Conservation (phyloP, 1,284 basidiomycete species). For the Erythrobasidium hasegawianum region DNA sequence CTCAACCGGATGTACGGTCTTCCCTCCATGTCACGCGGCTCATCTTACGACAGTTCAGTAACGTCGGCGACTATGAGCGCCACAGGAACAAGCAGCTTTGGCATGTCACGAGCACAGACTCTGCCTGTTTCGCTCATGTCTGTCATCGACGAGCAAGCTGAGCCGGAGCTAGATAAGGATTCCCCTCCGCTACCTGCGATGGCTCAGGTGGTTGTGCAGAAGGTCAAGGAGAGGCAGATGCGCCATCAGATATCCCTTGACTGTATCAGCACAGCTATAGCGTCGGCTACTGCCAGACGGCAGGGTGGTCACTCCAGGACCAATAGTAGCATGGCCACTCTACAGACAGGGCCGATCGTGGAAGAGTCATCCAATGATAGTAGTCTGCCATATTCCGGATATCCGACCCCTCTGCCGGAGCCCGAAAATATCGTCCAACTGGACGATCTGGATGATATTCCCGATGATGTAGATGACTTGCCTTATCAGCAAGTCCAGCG, state of each 20-base stretch:
- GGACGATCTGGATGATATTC: constrained; percentile 44
- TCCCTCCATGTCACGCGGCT: constrained; percentile 8
- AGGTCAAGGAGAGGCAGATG: constrained; percentile 37
- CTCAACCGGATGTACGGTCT: constrained; percentile 33
- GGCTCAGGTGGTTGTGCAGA: constrained; percentile 32
- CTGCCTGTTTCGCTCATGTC: constrained; percentile 4
- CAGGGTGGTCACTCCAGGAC: constrained; percentile 22
- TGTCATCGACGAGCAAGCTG: constrained; percentile 4
- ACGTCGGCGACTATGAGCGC: background rate
- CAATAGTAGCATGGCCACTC: constrained; percentile 21
- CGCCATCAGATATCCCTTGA: constrained; percentile 44
- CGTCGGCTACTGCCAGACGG: constrained; percentile 43
- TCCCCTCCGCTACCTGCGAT: background rate
- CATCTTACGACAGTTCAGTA: background rate
- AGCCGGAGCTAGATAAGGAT: background rate
- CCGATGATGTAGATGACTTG: constrained; percentile 35
- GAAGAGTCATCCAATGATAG: background rate
- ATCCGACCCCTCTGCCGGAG: background rate
- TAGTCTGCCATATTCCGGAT: constrained; percentile 2
- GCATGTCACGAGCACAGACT: constrained; percentile 8
- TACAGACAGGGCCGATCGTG: background rate
- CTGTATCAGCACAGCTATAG: constrained; percentile 44
- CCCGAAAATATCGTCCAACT: constrained; percentile 36
- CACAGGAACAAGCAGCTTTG: background rate
- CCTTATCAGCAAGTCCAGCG: constrained; percentile 8